phyloP scores from a whole-genome alignment of 768 basidiomycete species.

The Russula emetica region DNA sequence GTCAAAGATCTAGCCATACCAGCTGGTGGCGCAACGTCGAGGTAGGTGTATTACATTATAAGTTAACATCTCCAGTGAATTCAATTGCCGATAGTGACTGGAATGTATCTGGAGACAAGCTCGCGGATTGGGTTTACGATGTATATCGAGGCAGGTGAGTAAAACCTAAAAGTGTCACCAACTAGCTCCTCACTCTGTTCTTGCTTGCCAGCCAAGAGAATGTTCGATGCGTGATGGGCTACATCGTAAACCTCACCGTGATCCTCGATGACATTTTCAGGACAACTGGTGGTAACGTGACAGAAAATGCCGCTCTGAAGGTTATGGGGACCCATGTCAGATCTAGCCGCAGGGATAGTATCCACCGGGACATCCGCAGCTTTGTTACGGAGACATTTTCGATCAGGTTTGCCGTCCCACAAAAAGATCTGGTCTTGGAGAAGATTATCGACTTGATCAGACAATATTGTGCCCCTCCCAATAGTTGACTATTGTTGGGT shows the following conservation, averaged over 20 bases:
- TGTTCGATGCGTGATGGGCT: slow-evolving; percentile 1
- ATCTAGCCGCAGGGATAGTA: background rate
- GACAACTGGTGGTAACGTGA: background rate
- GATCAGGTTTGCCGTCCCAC: no score
- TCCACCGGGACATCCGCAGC: background rate
- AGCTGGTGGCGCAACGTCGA: no score
- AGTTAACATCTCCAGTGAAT: background rate
- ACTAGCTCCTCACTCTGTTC: background rate
- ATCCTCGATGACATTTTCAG: background rate
- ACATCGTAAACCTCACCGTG: background rate
- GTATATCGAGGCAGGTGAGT: slow-evolving; percentile 6
- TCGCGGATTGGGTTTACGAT: background rate
- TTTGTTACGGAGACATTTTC: background rate
- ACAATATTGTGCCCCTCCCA: no score
- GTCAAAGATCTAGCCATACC: slow-evolving; percentile 2
- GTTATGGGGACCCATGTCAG: background rate
- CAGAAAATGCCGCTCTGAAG: background rate
- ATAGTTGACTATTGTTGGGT: no score
- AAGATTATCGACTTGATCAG: no score
- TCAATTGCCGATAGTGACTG: background rate
- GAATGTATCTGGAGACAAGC: background rate
- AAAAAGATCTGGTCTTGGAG: no score
- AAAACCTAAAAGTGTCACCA: no score
- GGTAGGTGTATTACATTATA: background rate
- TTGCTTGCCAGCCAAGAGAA: background rate